Conservation (phyloP, 768 basidiomycete species). For the Leccinum incarnatum region DNA sequence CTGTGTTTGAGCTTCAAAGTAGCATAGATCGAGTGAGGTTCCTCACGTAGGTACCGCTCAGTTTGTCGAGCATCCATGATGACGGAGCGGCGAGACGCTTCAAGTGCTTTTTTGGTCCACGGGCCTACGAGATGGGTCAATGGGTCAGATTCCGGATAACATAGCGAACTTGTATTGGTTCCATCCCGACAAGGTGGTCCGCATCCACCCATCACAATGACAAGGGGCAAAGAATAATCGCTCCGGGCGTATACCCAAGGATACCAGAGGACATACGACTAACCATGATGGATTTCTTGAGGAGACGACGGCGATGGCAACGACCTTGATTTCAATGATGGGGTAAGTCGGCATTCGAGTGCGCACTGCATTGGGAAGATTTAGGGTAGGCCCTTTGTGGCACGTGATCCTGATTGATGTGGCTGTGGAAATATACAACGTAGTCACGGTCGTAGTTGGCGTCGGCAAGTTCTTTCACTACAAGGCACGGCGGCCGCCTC, state of each 20-base stretch:
- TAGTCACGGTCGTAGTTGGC: not conserved
- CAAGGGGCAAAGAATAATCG: not conserved
- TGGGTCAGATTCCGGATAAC: slow-evolving; percentile 13
- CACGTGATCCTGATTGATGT: slow-evolving; percentile 22
- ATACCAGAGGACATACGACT: slow-evolving; percentile 19
- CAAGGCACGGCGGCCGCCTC: not conserved
- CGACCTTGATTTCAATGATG: slow-evolving; percentile 23
- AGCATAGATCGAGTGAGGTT: not conserved
- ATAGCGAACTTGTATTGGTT: slow-evolving; percentile 5
- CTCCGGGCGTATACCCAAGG: not conserved
- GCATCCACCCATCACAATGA: slow-evolving; percentile 29
- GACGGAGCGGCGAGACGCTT: slow-evolving; percentile 97
- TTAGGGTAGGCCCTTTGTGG: slow-evolving; percentile 24
- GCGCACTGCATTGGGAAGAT: not conserved
- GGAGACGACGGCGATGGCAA: slow-evolving; percentile 17
- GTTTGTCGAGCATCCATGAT: slow-evolving; percentile 99
- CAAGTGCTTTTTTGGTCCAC: slow-evolving; percentile 99
- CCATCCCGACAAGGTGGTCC: slow-evolving; percentile 16
- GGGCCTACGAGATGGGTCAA: slow-evolving; percentile 54
- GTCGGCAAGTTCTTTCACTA: slow-evolving; percentile 2
- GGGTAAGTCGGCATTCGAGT: slow-evolving; percentile 1
- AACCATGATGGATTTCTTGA: slow-evolving; percentile 34
- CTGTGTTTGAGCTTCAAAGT: slow-evolving; percentile 6
- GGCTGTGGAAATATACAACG: slow-evolving; percentile 12
- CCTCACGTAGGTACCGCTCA: slow-evolving; percentile 90